Percentiles rank a stretch among this genome's conserved stretches.
These are phyloP conservation scores for Xylaria longipes DNA, from an alignment of 495 filamentous ascomycete genomes.

Conservation along the genomic window DNA sequence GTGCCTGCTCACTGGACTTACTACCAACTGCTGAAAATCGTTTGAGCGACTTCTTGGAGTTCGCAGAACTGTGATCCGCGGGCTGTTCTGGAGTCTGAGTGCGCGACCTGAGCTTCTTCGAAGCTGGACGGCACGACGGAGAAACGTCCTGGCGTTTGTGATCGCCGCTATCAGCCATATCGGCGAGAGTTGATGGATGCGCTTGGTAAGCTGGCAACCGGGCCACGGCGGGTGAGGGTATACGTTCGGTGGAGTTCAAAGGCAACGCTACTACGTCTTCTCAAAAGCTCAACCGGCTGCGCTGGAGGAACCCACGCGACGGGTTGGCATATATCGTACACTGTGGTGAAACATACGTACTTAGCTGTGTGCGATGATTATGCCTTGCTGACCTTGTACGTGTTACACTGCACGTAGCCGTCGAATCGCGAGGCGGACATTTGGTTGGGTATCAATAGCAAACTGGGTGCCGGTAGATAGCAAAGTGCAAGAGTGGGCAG, in stretches of 20 bases:
- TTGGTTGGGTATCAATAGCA: conserved; percentile 26
- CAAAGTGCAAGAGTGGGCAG: conserved; percentile 3
- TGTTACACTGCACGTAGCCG: conserved; percentile 34
- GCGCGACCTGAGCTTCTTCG: conserved; percentile 31
- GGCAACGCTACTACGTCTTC: conserved; percentile 16
- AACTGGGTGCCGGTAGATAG: not conserved
- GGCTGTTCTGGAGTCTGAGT: conserved; percentile 32
- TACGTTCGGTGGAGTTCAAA: not conserved
- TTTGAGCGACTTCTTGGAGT: conserved; percentile 31
- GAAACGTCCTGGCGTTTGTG: not conserved
- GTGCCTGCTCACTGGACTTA: conserved; percentile 20
- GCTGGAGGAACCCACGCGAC: conserved; percentile 12
- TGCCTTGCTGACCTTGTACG: conserved; percentile 12
- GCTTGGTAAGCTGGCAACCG: not conserved
- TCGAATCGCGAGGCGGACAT: conserved; percentile 29
- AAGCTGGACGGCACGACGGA: not conserved
- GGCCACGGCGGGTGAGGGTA: conserved; percentile 16
- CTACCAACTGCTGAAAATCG: conserved; percentile 30
- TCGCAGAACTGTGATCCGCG: conserved; percentile 17
- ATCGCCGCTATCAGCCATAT: conserved; percentile 27
- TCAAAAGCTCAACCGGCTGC: conserved; percentile 29
- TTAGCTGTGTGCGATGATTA: conserved; percentile 4
- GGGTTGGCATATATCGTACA: conserved; percentile 17
- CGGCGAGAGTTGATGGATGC: not conserved
- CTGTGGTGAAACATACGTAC: conserved; percentile 31